Percentiles rank a stretch among this genome's conserved stretches.
Conservation (phyloP, 495 filamentous ascomycete genomes). For the Penicillium fimorum region DNA sequence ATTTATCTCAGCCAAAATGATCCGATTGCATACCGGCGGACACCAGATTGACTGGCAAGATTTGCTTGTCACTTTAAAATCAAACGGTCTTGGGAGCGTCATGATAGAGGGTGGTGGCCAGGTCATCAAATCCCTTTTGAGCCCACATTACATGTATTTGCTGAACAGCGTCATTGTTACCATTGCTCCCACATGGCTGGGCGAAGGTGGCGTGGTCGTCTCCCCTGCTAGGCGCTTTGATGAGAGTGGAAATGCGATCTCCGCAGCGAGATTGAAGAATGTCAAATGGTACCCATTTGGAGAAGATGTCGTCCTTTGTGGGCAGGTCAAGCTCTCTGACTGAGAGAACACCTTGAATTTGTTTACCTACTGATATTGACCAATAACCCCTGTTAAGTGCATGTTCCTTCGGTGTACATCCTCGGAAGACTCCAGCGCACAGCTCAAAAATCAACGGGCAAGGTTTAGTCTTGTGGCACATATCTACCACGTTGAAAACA, state of each 20-base stretch:
- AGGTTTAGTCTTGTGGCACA: neutral
- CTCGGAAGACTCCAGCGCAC: neutral
- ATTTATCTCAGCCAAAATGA: slow-evolving; percentile 37
- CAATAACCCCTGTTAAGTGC: neutral
- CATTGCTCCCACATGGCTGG: slow-evolving; percentile 82
- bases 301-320: slow-evolving; percentile 75
- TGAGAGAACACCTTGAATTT: neutral
- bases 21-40: slow-evolving; percentile 9
- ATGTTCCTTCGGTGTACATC: neutral
- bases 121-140: slow-evolving; percentile 75
- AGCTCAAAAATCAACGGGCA: neutral
- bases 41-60: slow-evolving; percentile 56
- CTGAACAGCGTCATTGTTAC: slow-evolving; percentile 79
- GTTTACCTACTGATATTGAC: neutral
- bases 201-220: slow-evolving; percentile 73
- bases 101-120: slow-evolving; percentile 87
- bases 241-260: slow-evolving; percentile 42
- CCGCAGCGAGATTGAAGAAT: slow-evolving; percentile 59
- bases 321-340: slow-evolving; percentile 37
- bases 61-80: slow-evolving; percentile 53
- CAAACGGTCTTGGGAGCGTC: slow-evolving; percentile 64
- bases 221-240: slow-evolving; percentile 52
- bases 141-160: slow-evolving; percentile 48
- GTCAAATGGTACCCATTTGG: slow-evolving; percentile 75
- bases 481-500: neutral